These are phyloP conservation scores for Trichophyton benhamiae DNA, from an alignment of 2,329 filamentous ascomycete genomes.

Conservation along the genomic window DNA sequence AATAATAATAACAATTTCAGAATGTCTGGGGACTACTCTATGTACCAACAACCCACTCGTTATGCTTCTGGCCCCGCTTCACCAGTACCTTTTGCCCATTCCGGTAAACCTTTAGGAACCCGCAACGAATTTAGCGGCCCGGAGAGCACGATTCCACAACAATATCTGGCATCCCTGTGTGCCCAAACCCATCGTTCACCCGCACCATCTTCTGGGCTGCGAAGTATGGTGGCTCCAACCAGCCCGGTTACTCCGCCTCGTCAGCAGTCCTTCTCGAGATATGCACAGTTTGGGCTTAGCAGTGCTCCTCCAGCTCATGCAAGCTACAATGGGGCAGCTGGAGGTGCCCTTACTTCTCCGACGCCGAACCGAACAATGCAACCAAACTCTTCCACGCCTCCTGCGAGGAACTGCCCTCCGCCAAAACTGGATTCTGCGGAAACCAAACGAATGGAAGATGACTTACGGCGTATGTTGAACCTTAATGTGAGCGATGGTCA, in stretches of 20 bases:
- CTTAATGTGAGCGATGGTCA: constrained; percentile 25
- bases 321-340: constrained; percentile 12
- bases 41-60: neutral
- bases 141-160: constrained; percentile 16
- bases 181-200: constrained; percentile 14
- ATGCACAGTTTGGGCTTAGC: constrained; percentile 17
- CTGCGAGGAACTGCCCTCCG: constrained; percentile 16
- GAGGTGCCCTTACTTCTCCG: constrained; percentile 4
- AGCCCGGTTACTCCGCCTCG: constrained; percentile 12
- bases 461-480: constrained; percentile 37
- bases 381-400: constrained; percentile 2
- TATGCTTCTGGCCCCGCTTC: constrained; percentile 2
- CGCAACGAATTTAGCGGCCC: constrained; percentile 1
- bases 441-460: constrained; percentile 37
- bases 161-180: constrained; percentile 17
- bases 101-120: neutral
- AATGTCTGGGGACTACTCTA: neutral
- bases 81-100: neutral
- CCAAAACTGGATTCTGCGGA: constrained; percentile 21
- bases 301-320: constrained; percentile 17
- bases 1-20: neutral
- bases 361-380: constrained; percentile 13
- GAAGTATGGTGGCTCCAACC: constrained; percentile 21
- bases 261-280: constrained; percentile 11
- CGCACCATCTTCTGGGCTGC: constrained; percentile 22